Conservation (phyloP, 768 basidiomycete species). For the Mycena rebaudengoi region DNA sequence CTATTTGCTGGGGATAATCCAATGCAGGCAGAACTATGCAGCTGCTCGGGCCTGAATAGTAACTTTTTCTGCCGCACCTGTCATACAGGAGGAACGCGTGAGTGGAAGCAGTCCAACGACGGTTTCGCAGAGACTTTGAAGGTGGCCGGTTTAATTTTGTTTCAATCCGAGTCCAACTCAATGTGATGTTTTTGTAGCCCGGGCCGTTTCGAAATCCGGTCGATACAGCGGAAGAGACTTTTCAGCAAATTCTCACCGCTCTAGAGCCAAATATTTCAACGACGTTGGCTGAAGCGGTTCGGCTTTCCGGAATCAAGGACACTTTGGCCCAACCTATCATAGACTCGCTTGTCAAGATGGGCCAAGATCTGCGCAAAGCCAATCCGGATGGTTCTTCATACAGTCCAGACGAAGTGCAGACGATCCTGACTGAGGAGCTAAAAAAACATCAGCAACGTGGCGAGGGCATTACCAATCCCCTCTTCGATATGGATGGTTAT, state of each 20-base stretch:
- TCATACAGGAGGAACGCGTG: constrained; percentile 35
- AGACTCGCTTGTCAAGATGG: background rate
- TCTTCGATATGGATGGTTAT: background rate
- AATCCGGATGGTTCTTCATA: background rate
- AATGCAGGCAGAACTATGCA: constrained; percentile 47
- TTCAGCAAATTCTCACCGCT: constrained; percentile 16
- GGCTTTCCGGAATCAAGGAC: background rate
- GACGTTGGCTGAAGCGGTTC: background rate
- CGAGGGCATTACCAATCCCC: background rate
- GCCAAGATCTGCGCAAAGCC: background rate
- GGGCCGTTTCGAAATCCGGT: background rate
- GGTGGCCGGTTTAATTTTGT: background rate
- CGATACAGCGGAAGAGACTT: background rate
- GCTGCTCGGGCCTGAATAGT: constrained; percentile 38
- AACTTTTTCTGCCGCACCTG: constrained; percentile 45
- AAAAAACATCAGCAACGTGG: background rate
- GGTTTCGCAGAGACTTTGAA: background rate
- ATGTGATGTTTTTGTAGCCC: background rate
- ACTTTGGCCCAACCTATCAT: background rate
- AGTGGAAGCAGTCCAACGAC: constrained; percentile 25
- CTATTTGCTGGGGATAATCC: constrained; percentile 43
- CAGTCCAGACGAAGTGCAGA: constrained; percentile 1
- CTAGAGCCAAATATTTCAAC: constrained; percentile 7
- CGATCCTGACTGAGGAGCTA: background rate
- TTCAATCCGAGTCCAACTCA: background rate